Evolutionary conservation across 2,329 filamentous ascomycete genomes (phyloP).

Genomic region (Calonectria pseudoturangicola): DNA sequence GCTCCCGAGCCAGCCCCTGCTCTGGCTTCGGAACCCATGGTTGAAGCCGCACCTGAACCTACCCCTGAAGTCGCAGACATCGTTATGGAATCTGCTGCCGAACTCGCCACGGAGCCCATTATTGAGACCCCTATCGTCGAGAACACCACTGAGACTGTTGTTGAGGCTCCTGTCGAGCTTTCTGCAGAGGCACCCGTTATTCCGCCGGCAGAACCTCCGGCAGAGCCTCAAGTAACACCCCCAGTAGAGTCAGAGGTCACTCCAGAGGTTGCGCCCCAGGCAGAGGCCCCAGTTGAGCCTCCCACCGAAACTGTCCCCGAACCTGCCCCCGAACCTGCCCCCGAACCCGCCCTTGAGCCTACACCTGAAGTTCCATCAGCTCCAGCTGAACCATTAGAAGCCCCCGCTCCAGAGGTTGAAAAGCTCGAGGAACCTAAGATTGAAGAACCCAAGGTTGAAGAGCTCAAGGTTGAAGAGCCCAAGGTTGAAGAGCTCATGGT

Average conservation of each 20-base stretch:
- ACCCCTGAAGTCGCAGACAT: conserved; percentile 30
- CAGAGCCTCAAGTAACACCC: background rate
- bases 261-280: background rate
- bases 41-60: conserved; percentile 20
- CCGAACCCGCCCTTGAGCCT: conserved; percentile 20
- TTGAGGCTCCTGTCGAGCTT: background rate
- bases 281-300: background rate
- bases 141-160: conserved; percentile 10
- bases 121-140: background rate
- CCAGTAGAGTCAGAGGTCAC: background rate
- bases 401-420: conserved; percentile 1
- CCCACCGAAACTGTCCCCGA: conserved; percentile 19
- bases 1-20: conserved; percentile 37
- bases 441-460: conserved; percentile 41
- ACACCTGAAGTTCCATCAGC: conserved; percentile 12
- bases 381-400: background rate
- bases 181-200: conserved; percentile 14
- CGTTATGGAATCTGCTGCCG: conserved; percentile 15
- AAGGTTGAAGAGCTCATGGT: conserved; percentile 33
- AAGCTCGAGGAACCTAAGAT: conserved; percentile 31
- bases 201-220: conserved; percentile 14
- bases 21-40: conserved; percentile 6
- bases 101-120: conserved; percentile 16
- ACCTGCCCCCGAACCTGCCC: background rate
- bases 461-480: conserved; percentile 35